A percentile compares a stretch with the other conserved stretches of the same genome.
Evolutionary conservation across 352 stramenopile species (phyloP).

Genomic region (Pythium coloratum): DNA sequence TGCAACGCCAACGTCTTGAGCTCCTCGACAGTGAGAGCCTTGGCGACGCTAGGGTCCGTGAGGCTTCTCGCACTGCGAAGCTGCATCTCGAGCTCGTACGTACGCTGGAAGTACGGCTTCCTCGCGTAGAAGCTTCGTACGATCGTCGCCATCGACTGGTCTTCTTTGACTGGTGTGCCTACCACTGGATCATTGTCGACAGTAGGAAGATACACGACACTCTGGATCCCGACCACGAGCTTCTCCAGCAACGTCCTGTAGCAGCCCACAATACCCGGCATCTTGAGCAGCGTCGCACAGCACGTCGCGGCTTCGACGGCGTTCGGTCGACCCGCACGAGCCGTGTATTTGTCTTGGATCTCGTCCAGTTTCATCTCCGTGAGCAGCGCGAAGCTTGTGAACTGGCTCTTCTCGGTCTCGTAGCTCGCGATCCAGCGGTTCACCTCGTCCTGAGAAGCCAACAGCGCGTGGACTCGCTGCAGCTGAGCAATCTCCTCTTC

Average conservation of each 20-base stretch:
- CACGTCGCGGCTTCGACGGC: slow-evolving; percentile 72
- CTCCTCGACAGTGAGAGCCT: slow-evolving; percentile 43
- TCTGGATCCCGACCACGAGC: slow-evolving; percentile 52
- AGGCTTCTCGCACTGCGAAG: slow-evolving; percentile 45
- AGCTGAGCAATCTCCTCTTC: slow-evolving; percentile 35
- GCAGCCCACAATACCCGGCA: slow-evolving; percentile 74
- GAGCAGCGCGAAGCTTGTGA: slow-evolving; percentile 76
- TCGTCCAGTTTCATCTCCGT: slow-evolving; percentile 79
- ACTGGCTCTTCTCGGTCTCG: slow-evolving; percentile 60
- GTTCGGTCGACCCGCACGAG: slow-evolving; percentile 53
- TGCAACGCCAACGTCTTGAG: slow-evolving; percentile 44
- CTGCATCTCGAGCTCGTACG: slow-evolving; percentile 50
- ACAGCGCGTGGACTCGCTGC: slow-evolving; percentile 39
- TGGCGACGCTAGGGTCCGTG: slow-evolving; percentile 39
- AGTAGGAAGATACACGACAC: slow-evolving; percentile 52
- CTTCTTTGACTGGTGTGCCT: neutral
- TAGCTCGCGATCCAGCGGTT: slow-evolving; percentile 71
- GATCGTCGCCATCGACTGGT: slow-evolving; percentile 47
- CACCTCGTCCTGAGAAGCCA: slow-evolving; percentile 47
- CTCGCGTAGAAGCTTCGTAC: slow-evolving; percentile 57
- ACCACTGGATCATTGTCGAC: neutral
- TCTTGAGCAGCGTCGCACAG: slow-evolving; percentile 76
- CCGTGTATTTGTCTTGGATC: slow-evolving; percentile 57
- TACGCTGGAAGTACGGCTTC: slow-evolving; percentile 71
- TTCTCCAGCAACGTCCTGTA: slow-evolving; percentile 73